Conservation (phyloP, 768 basidiomycete species). For the Termitomyces titanicus region DNA sequence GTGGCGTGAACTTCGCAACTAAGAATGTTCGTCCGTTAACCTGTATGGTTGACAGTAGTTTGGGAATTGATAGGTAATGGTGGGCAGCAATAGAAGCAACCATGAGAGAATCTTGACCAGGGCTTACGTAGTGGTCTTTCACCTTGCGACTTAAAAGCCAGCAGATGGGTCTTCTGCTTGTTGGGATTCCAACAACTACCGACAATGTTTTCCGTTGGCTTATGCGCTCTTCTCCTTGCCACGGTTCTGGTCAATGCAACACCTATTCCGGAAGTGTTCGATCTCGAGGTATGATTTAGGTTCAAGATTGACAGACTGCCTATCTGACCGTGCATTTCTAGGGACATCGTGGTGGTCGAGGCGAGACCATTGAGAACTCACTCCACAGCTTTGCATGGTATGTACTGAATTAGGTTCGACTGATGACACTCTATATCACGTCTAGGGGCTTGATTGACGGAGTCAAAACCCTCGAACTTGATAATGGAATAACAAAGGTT, state of each 20-base stretch:
- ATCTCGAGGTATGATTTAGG: slow-evolving; percentile 7
- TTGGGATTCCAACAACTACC: background rate
- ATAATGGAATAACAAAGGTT: slow-evolving; percentile 77
- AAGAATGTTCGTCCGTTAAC: no score
- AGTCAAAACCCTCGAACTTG: slow-evolving; percentile 73
- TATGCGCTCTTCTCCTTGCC: slow-evolving; percentile 2
- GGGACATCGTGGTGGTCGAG: slow-evolving; percentile 78
- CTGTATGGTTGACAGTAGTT: no score
- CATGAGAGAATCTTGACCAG: background rate
- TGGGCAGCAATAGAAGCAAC: background rate
- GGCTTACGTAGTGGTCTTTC: background rate
- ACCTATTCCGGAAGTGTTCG: slow-evolving; percentile 4
- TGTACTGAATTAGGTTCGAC: slow-evolving; percentile 10
- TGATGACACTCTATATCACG: background rate
- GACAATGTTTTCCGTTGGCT: slow-evolving; percentile 4
- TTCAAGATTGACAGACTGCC: background rate
- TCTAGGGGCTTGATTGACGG: slow-evolving; percentile 74
- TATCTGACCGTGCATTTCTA: slow-evolving; percentile 20
- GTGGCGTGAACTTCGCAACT: no score
- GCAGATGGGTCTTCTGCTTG: background rate
- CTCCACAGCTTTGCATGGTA: slow-evolving; percentile 78
- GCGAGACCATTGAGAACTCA: slow-evolving; percentile 70
- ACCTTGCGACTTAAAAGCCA: background rate
- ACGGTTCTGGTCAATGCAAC: background rate
- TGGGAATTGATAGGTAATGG: no score